Percentiles rank a stretch among this genome's conserved stretches.
phyloP scores from a whole-genome alignment of 768 basidiomycete species.

The Boletus reticulatus region DNA sequence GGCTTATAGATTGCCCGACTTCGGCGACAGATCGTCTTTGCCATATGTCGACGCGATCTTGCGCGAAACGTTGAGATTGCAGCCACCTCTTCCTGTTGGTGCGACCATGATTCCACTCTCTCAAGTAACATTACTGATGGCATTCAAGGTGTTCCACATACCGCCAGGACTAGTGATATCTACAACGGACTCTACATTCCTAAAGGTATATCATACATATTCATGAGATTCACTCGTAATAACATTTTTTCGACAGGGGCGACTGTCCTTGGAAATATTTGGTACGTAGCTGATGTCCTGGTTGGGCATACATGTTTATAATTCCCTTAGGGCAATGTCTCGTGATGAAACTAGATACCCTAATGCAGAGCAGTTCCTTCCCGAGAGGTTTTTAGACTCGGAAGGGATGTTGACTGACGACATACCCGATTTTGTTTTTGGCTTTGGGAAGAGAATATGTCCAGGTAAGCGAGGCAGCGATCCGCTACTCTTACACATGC shows the following conservation, averaged over 20 bases:
- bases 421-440: slow-evolving; percentile 10
- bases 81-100: slow-evolving; percentile 9
- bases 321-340: slow-evolving; percentile 13
- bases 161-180: slow-evolving; percentile 35
- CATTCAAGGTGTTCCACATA: slow-evolving; percentile 15
- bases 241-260: slow-evolving; percentile 4
- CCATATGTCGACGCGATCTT: slow-evolving; percentile 13
- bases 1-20: slow-evolving; percentile 5
- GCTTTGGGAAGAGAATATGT: slow-evolving; percentile 16
- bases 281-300: background rate
- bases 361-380: slow-evolving; percentile 11
- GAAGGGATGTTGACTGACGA: slow-evolving; percentile 11
- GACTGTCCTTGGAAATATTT: slow-evolving; percentile 11
- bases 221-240: background rate
- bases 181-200: slow-evolving; percentile 51
- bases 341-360: slow-evolving; percentile 21
- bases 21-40: slow-evolving; percentile 4
- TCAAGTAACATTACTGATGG: background rate
- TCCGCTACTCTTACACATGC: background rate
- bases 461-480: slow-evolving; percentile 4
- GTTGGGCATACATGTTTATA: background rate
- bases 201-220: slow-evolving; percentile 30
- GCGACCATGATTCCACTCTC: background rate
- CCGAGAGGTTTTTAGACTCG: slow-evolving; percentile 11
- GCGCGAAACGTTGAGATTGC: slow-evolving; percentile 12